phyloP scores from a whole-genome alignment of 2,329 filamentous ascomycete genomes.

The Trichoderma arundinaceum region DNA sequence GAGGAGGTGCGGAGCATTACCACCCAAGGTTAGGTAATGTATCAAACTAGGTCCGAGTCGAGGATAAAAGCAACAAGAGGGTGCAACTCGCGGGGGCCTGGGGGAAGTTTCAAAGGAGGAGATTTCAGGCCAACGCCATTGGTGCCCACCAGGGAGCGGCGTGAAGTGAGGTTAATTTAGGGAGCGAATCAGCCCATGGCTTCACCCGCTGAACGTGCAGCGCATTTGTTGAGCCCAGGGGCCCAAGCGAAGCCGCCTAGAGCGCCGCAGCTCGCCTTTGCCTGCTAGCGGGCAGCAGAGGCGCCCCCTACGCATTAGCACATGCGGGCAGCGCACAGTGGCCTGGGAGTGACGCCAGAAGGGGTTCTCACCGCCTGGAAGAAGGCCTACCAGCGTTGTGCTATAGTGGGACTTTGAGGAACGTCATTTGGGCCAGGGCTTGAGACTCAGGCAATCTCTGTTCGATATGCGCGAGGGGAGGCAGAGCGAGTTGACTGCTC shows the following conservation, averaged over 20 bases:
- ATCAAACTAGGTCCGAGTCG: background rate
- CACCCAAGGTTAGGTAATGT: background rate
- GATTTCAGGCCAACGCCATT: constrained; percentile 8
- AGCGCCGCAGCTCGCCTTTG: constrained; percentile 19
- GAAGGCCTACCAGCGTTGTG: background rate
- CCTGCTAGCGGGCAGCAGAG: constrained; percentile 21
- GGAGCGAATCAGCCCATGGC: constrained; percentile 21
- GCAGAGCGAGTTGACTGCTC: constrained; percentile 19
- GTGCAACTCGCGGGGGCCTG: no score
- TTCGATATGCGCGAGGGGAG: constrained; percentile 1
- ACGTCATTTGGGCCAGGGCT: constrained; percentile 5
- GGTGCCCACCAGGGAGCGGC: constrained; percentile 10
- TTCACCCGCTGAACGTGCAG: background rate
- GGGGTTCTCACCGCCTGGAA: constrained; percentile 15
- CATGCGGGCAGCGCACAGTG: background rate
- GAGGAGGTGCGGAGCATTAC: constrained; percentile 3
- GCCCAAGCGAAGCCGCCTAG: constrained; percentile 2
- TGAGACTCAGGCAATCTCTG: constrained; percentile 15
- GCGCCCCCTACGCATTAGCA: background rate
- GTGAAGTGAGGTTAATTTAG: constrained; percentile 20
- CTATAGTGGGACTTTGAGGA: constrained; percentile 1
- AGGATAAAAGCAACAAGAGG: background rate
- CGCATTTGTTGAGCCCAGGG: constrained; percentile 26
- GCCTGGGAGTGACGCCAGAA: background rate
- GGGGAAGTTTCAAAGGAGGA: constrained; percentile 18